Base-by-base conservation (phyloP, 257 asterid genomes). In the Pogostemon cablin region DNA sequence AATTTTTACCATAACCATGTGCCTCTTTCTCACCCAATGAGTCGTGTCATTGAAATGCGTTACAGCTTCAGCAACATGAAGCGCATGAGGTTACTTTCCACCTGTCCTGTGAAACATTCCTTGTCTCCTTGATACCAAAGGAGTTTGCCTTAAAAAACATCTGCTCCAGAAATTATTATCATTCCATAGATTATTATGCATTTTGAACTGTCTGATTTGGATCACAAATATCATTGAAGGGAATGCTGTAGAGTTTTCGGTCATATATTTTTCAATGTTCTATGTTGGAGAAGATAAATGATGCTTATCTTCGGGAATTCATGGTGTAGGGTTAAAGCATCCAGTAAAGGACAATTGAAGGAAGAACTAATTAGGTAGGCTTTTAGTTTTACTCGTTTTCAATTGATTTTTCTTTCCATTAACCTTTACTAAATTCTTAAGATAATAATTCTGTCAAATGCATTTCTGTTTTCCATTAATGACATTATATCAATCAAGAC, bases 321-420 rank as follows among this genome's bases (percentile, higher is more conserved):
- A 12, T 46, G 68, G 15, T 46, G 43, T 43, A 87, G 96, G 88
- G 76, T 49, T 62, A 67, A 68, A 38, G 39, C 79, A 48, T 66
- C 88, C 65, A 66, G 75, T 75, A 77, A 60, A 78, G 92, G 72
- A 73, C 68, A 82, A 53, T 80, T 25, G 46, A 76, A 58, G 69
- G 87, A 89, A 81, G 96, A 89, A 82, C 74, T 89, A 57, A 78
- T 80, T 91, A 89, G 95, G 95, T 87, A 68, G 61, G 65, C 38
- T 62, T 68, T 69, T 35, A 39, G 4, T 69, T 54, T 42, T 58
- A 60, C 39, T 41, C 8, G 12, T 38, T 42, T 11, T 60, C 37
- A 15, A 44, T 49, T 20, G 11, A 6, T 63, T 1, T 37, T 42
- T 56, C 3, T 15, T 61, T 62, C 7, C 62, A 37, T 62, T 66